A percentile compares a stretch with the other conserved stretches of the same genome.
These are phyloP conservation scores for Xylariomycetidae sp. DNA, from an alignment of 2,329 filamentous ascomycete genomes.

Conservation along the genomic window DNA sequence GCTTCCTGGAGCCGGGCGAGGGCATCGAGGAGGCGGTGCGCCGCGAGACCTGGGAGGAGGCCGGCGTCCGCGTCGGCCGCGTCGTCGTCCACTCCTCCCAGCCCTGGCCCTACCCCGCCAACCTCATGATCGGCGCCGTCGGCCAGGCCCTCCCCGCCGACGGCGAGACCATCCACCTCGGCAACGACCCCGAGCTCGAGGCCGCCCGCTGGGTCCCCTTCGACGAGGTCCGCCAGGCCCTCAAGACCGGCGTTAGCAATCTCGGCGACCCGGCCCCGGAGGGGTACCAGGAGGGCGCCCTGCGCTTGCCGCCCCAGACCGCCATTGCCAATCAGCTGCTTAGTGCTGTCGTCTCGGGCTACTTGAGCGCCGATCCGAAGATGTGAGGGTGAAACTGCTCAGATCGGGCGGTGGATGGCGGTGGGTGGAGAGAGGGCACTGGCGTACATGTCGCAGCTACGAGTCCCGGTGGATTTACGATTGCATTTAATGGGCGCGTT, in stretches of 20 bases:
- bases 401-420: not conserved
- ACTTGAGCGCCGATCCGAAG: constrained; percentile 8
- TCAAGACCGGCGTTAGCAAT: constrained; percentile 57
- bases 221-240: constrained; percentile 71
- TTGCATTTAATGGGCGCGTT: too few relatives aligned
- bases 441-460: too few relatives aligned
- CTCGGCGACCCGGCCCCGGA: constrained; percentile 55
- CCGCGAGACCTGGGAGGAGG: constrained; percentile 82
- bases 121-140: constrained; percentile 81
- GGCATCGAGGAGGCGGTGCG: constrained; percentile 79
- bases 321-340: constrained; percentile 92
- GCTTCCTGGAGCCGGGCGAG: constrained; percentile 81
- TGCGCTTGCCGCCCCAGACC: constrained; percentile 77
- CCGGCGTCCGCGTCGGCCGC: constrained; percentile 67
- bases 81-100: constrained; percentile 64
- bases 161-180: constrained; percentile 74
- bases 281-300: constrained; percentile 62
- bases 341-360: constrained; percentile 51
- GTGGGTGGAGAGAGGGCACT: too few relatives aligned
- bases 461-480: too few relatives aligned
- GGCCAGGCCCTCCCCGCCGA: constrained; percentile 67
- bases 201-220: constrained; percentile 82
- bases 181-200: constrained; percentile 87
- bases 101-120: constrained; percentile 74
- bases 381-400: too few relatives aligned